Conservation (phyloP, 2,329 filamentous ascomycete species). For the Fusarium tuaranense region DNA sequence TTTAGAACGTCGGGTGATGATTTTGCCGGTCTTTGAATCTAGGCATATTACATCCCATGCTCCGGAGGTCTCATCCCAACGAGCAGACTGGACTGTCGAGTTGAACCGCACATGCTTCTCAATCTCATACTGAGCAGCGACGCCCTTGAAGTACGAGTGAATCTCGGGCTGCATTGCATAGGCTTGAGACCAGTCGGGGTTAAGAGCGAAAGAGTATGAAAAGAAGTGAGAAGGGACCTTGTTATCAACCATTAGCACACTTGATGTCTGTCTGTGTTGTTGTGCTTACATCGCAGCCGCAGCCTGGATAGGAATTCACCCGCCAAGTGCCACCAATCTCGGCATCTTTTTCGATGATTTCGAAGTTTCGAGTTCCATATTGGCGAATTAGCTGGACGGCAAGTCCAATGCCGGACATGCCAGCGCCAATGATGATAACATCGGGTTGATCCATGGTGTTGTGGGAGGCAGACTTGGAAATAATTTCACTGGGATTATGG, state of each 20-base stretch:
- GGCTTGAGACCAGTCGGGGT: slow-evolving; percentile 43
- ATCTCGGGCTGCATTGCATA: slow-evolving; percentile 45
- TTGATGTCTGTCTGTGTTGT: rapidly evolving
- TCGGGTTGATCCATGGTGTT: slow-evolving; percentile 19
- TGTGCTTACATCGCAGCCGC: slow-evolving; percentile 40
- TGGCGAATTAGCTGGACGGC: slow-evolving; percentile 38
- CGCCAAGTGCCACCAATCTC: slow-evolving; percentile 43
- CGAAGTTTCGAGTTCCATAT: slow-evolving; percentile 34
- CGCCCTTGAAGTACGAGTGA: slow-evolving; percentile 35
- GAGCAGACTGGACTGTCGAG: slow-evolving; percentile 34
- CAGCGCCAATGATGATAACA: slow-evolving; percentile 45
- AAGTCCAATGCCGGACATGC: slow-evolving; percentile 45
- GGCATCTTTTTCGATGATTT: slow-evolving; percentile 39
- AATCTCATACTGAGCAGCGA: slow-evolving; percentile 37
- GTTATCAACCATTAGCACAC: background rate
- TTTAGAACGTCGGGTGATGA: slow-evolving; percentile 12
- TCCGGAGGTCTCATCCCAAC: slow-evolving; percentile 35
- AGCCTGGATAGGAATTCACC: slow-evolving; percentile 44
- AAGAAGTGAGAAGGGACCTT: slow-evolving; percentile 45
- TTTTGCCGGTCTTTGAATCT: slow-evolving; percentile 17
- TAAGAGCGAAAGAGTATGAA: slow-evolving; percentile 45
- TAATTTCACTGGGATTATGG: background rate
- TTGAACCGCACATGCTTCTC: slow-evolving; percentile 33
- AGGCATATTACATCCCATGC: slow-evolving; percentile 35
- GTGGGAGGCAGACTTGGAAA: rapidly evolving